Evolutionary conservation across 371 early-diverging fungal genomes (phyloP).

Genomic region (Lichtheimia ramosa): DNA sequence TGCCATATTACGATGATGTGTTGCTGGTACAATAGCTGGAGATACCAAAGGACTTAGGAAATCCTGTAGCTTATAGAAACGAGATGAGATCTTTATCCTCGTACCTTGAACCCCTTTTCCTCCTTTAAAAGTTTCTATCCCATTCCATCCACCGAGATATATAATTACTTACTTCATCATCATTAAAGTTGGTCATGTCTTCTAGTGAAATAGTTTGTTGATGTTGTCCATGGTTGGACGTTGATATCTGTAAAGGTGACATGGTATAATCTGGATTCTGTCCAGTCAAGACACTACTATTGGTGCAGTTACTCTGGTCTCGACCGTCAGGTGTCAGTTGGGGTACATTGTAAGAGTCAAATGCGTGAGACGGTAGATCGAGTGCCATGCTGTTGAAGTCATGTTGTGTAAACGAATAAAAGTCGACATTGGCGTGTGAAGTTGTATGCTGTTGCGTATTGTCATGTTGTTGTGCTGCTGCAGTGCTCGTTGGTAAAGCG

Average conservation of each 20-base stretch:
- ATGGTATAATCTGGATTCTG: constrained; percentile 44
- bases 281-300: constrained; percentile 34
- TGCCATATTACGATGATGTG: not conserved
- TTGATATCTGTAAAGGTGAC: constrained; percentile 45
- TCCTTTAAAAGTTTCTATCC: not conserved
- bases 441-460: not conserved
- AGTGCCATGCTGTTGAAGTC: not conserved
- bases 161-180: not conserved
- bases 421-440: constrained; percentile 15
- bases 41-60: constrained; percentile 72
- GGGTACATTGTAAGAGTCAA: constrained; percentile 16
- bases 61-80: constrained; percentile 26
- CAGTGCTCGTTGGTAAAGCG: too few species aligned
- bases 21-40: constrained; percentile 67
- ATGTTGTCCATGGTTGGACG: not conserved
- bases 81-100: not conserved
- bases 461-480: too few species aligned
- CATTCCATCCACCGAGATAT: not conserved
- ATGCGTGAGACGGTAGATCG: not conserved
- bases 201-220: too few species aligned
- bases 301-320: constrained; percentile 23
- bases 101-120: not conserved
- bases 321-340: constrained; percentile 39
- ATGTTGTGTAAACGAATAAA: constrained; percentile 28
- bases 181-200: not conserved